Evolutionary conservation across 139 green algal species (phyloP).

Genomic region (Pleodorina starrii): DNA sequence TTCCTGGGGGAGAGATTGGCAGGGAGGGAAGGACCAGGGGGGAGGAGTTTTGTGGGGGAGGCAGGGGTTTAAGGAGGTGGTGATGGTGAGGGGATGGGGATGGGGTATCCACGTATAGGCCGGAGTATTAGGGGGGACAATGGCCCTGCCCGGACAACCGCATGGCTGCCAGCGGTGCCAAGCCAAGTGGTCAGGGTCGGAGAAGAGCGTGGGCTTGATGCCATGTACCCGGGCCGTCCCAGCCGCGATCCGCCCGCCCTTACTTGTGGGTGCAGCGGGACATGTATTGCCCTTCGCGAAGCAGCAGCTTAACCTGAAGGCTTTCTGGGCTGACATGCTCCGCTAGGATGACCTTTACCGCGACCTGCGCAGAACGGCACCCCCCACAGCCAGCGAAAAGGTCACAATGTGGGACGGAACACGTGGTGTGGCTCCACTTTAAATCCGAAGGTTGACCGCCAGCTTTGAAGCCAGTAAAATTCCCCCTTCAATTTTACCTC

Average conservation of each 20-base stretch:
- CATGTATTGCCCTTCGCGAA: conserved; percentile 49
- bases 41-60: too few species aligned
- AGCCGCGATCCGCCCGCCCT: neutral
- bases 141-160: too few species aligned
- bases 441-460: neutral
- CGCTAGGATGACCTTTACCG: conserved; percentile 36
- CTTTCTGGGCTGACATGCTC: neutral
- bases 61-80: too few species aligned
- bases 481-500: neutral
- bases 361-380: neutral
- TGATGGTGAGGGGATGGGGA: too few species aligned
- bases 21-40: too few species aligned
- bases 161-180: too few species aligned
- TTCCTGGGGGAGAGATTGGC: too few species aligned
- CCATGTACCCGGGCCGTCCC: too few species aligned
- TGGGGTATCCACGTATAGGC: too few species aligned
- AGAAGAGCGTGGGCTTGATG: too few species aligned
- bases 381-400: neutral
- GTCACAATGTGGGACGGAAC: neutral
- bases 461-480: neutral
- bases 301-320: conserved; percentile 17
- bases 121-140: too few species aligned
- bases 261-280: conserved; percentile 27
- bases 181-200: too few species aligned
- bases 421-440: neutral